Conservation (phyloP, 345 rosid species). For the Anacardium occidentale region DNA sequence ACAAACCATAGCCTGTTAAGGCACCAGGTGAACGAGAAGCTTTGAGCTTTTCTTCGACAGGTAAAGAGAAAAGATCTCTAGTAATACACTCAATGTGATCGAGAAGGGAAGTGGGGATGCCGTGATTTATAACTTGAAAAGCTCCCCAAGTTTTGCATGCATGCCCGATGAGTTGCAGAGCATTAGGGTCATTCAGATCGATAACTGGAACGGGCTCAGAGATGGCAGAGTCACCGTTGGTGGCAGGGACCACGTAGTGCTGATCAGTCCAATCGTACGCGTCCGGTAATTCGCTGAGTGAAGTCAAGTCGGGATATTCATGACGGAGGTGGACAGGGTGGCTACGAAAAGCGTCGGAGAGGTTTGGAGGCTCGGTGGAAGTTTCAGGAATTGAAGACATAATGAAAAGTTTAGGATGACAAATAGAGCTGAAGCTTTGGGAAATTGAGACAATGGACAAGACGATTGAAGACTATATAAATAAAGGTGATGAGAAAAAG, state of each 20-base stretch:
- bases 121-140: slow-evolving; percentile 70
- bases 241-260: slow-evolving; percentile 26
- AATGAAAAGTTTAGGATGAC: background rate
- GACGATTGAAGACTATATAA: background rate
- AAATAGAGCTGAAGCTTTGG: background rate
- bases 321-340: slow-evolving; percentile 47
- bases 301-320: slow-evolving; percentile 47
- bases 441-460: background rate
- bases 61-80: slow-evolving; percentile 51
- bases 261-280: slow-evolving; percentile 59
- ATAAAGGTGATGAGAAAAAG: background rate
- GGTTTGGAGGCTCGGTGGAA: slow-evolving; percentile 48
- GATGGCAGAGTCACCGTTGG: slow-evolving; percentile 16
- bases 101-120: slow-evolving; percentile 47
- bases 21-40: slow-evolving; percentile 64
- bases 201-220: slow-evolving; percentile 51
- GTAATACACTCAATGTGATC: slow-evolving; percentile 42
- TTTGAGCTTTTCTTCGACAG: slow-evolving; percentile 37
- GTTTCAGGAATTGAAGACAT: background rate
- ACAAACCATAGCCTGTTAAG: slow-evolving; percentile 68
- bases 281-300: slow-evolving; percentile 64
- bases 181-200: slow-evolving; percentile 55
- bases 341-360: slow-evolving; percentile 44
- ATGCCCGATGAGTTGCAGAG: slow-evolving; percentile 40
- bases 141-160: slow-evolving; percentile 82